These are phyloP conservation scores for Didymella pinodella DNA, from an alignment of 2,329 filamentous ascomycete genomes.

Conservation along the genomic window DNA sequence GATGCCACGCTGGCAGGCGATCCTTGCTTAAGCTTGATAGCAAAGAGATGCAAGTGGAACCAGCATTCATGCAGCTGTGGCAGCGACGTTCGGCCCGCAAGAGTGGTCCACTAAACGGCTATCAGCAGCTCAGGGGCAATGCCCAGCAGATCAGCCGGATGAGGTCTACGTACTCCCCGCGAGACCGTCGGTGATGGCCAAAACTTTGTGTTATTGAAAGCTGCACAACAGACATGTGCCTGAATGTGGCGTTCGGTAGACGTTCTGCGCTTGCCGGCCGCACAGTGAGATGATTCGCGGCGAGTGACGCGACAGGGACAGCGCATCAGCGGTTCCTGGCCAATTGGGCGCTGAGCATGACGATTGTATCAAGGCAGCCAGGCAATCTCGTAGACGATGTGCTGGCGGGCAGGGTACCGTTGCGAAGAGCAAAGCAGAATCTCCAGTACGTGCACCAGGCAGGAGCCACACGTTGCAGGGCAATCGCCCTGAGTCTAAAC, in stretches of 20 bases:
- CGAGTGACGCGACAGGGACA: constrained; percentile 38
- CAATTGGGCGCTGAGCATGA: constrained; percentile 22
- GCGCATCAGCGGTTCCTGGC: constrained; percentile 29
- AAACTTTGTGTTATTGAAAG: constrained; percentile 9
- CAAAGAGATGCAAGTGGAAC: constrained; percentile 18
- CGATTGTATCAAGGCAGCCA: constrained; percentile 16
- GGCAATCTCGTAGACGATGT: constrained; percentile 13
- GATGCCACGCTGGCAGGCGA: constrained; percentile 22
- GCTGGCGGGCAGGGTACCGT: constrained; percentile 19
- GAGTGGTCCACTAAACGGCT: constrained; percentile 18
- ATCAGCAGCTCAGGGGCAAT: constrained; percentile 20
- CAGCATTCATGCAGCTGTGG: constrained; percentile 11
- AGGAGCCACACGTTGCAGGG: constrained; percentile 17
- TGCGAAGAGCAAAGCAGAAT: constrained; percentile 9
- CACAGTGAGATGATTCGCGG: constrained; percentile 25
- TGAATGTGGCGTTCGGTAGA: constrained; percentile 22
- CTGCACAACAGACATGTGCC: constrained; percentile 17
- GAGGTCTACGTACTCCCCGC: background rate
- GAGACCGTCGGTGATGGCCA: constrained; percentile 5
- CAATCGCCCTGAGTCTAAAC: constrained; percentile 14
- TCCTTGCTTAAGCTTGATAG: constrained; percentile 19
- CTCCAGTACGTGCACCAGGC: constrained; percentile 18
- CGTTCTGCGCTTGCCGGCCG: constrained; percentile 5
- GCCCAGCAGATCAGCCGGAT: constrained; percentile 5
- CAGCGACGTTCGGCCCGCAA: constrained; percentile 12